Evolutionary conservation across 257 asterid genomes (phyloP).

Genomic region (Gentiana dahurica): DNA sequence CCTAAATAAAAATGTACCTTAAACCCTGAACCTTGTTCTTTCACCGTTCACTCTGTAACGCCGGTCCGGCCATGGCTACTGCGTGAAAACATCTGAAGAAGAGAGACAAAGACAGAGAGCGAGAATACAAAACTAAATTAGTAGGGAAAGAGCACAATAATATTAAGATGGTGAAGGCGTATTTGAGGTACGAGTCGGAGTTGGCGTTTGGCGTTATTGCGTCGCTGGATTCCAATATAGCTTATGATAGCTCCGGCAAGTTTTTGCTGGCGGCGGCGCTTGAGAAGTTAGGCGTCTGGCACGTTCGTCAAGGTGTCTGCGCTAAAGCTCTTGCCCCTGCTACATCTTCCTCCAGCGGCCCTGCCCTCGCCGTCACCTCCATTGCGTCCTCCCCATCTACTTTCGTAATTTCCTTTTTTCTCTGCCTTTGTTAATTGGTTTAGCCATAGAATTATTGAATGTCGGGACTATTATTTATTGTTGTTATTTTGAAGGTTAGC

Average conservation of each 20-base stretch:
- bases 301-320: slow-evolving; percentile 74
- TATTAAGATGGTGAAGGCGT: slow-evolving; percentile 70
- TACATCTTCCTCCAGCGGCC: slow-evolving; percentile 53
- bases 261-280: slow-evolving; percentile 67
- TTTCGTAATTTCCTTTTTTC: slow-evolving; percentile 24
- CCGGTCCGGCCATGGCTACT: too few relatives aligned
- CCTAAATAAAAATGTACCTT: too few relatives aligned
- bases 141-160: too few relatives aligned
- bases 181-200: slow-evolving; percentile 70
- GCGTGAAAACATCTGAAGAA: too few relatives aligned
- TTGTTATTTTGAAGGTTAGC: too few relatives aligned
- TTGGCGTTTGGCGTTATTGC: slow-evolving; percentile 71
- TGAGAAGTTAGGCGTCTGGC: slow-evolving; percentile 84
- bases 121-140: too few relatives aligned
- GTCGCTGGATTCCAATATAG: slow-evolving; percentile 63
- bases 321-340: slow-evolving; percentile 47
- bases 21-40: too few relatives aligned
- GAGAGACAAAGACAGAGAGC: too few relatives aligned
- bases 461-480: too few relatives aligned
- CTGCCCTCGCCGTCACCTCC: slow-evolving; percentile 66
- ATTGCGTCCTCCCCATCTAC: slow-evolving; percentile 59
- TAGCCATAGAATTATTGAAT: too few relatives aligned
- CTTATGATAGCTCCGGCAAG: slow-evolving; percentile 79
- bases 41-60: too few relatives aligned
- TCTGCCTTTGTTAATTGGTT: slow-evolving; percentile 1